Evolutionary conservation across 129 eudicot species (phyloP).

Genomic region (Flaveria sonorensis): DNA sequence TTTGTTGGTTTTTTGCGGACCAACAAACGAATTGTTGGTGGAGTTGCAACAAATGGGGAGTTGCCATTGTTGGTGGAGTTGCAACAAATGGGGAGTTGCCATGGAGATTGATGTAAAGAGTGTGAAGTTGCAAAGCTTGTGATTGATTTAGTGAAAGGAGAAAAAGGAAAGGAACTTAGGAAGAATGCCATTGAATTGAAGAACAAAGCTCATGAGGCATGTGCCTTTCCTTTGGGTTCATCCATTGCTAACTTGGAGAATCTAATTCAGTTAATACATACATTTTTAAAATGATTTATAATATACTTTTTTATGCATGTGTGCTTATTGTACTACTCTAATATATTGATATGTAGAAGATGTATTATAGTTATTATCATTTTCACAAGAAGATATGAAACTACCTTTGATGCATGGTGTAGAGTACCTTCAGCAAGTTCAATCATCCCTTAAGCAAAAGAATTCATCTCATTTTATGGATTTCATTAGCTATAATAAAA

Average conservation of each 20-base stretch:
- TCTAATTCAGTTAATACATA: conserved; percentile 1
- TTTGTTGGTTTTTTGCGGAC: conserved; percentile 37
- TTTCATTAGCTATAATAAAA: no score
- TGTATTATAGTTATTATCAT: no score
- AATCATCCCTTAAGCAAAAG: no score
- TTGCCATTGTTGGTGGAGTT: no score
- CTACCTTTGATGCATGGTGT: no score
- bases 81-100: no score
- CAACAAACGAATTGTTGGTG: conserved; percentile 35
- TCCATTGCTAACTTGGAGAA: conserved; percentile 28
- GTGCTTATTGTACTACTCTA: no score
- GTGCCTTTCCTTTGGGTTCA: conserved; percentile 32
- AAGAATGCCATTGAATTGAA: conserved; percentile 50
- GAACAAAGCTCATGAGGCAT: conserved; percentile 44
- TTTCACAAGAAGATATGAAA: no score
- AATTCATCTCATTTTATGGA: no score
- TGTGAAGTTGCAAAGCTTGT: conserved; percentile 28
- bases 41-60: conserved; percentile 32
- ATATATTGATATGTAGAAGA: no score
- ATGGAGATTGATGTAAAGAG: conserved; percentile 31
- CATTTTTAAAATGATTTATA: conserved; percentile 4
- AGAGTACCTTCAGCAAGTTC: no score
- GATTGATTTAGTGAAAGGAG: conserved; percentile 33
- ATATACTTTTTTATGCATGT: no score
- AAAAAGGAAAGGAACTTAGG: conserved; percentile 41